These are phyloP conservation scores for Paramicrosporidium saccamoebae DNA, from an alignment of 371 early-diverging fungal species.

Conservation along the genomic window DNA sequence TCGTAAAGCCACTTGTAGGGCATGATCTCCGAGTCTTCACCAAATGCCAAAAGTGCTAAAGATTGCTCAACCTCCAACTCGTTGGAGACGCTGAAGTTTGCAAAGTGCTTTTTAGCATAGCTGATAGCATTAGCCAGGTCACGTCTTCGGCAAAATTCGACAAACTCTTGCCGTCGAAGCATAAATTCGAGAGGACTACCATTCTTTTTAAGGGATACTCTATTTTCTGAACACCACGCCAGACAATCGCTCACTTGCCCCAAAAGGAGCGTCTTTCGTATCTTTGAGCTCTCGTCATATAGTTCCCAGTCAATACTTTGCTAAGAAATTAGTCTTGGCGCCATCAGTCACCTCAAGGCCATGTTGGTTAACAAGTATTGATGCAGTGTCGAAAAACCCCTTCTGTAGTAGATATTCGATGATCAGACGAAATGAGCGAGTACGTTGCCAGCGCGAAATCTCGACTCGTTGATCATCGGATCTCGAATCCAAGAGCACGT, in stretches of 20 bases:
- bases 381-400: slow-evolving; percentile 44
- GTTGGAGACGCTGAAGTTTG: slow-evolving; percentile 28
- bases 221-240: slow-evolving; percentile 72
- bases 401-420: slow-evolving; percentile 71
- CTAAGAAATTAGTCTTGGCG: background rate
- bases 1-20: slow-evolving; percentile 41
- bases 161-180: slow-evolving; percentile 60
- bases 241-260: no score
- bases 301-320: no score
- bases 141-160: slow-evolving; percentile 32
- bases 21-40: slow-evolving; percentile 23
- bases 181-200: slow-evolving; percentile 79
- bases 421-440: no score
- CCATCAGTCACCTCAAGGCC: no score
- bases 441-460: no score
- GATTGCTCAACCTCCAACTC: slow-evolving; percentile 33
- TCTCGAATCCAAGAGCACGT: no score
- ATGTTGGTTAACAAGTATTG: no score
- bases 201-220: slow-evolving; percentile 36
- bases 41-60: slow-evolving; percentile 50
- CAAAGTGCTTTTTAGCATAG: slow-evolving; percentile 46
- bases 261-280: no score
- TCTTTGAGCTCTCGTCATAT: no score
- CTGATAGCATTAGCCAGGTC: slow-evolving; percentile 29
- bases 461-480: no score